phyloP scores from a whole-genome alignment of 2,329 filamentous ascomycete species.

The Botryosphaeria dothidea region DNA sequence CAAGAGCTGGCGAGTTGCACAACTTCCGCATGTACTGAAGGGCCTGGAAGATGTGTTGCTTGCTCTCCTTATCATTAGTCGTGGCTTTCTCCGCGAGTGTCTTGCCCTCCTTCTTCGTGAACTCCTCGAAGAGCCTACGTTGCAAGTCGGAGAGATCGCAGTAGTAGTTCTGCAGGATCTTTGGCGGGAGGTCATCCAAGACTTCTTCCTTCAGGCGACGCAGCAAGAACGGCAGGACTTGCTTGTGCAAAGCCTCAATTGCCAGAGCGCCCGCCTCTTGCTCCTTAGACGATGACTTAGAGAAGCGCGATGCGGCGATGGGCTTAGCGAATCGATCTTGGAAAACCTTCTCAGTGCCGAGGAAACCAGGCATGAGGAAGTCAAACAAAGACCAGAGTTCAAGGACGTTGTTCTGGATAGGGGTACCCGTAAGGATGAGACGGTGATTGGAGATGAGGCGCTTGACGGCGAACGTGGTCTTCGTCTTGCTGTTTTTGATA shows the following conservation, averaged over 20 bases:
- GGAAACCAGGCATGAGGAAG: slow-evolving; percentile 97
- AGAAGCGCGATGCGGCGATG: slow-evolving; percentile 90
- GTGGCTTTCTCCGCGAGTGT: slow-evolving; percentile 81
- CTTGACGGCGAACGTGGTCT: slow-evolving; percentile 93
- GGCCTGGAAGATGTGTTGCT: slow-evolving; percentile 98
- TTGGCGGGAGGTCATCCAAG: slow-evolving; percentile 90
- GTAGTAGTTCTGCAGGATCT: slow-evolving; percentile 99
- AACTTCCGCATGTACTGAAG: slow-evolving; percentile 99
- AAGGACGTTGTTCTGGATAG: slow-evolving; percentile 96
- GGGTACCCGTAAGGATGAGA: slow-evolving; percentile 92
- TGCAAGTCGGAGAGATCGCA: slow-evolving; percentile 96
- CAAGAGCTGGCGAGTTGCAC: slow-evolving; percentile 94
- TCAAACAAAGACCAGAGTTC: slow-evolving; percentile 98
- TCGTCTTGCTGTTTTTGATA: slow-evolving; percentile 98
- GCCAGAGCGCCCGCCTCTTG: slow-evolving; percentile 95
- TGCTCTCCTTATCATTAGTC: slow-evolving; percentile 81
- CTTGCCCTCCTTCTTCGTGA: slow-evolving; percentile 89
- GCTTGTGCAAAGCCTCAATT: slow-evolving; percentile 97
- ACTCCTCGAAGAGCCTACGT: slow-evolving; percentile 93
- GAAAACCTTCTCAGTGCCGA: slow-evolving; percentile 96
- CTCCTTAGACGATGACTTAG: slow-evolving; percentile 96
- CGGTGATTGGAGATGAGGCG: slow-evolving; percentile 87
- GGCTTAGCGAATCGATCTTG: slow-evolving; percentile 92
- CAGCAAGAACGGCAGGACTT: slow-evolving; percentile 93
- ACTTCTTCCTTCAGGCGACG: slow-evolving; percentile 97